These are phyloP conservation scores for Calocera viscosa DNA, from an alignment of 768 basidiomycete genomes.

Conservation along the genomic window DNA sequence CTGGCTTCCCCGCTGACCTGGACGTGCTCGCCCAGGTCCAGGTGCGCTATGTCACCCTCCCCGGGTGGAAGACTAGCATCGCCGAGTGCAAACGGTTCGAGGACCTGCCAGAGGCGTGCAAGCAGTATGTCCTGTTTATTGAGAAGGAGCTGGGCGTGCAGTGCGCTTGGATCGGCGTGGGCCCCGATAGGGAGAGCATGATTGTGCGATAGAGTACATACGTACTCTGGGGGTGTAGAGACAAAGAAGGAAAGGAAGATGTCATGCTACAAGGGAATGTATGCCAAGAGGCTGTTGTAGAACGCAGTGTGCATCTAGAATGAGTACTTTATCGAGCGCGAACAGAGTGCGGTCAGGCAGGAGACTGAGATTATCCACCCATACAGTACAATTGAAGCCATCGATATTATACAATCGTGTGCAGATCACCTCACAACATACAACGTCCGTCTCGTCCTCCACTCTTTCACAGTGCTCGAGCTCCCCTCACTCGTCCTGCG, in stretches of 20 bases:
- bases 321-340: too few relatives aligned
- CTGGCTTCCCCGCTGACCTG: constrained; percentile 85
- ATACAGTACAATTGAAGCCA: too few relatives aligned
- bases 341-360: too few relatives aligned
- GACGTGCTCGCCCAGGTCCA: constrained; percentile 65
- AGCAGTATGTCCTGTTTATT: constrained; percentile 75
- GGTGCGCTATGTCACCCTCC: constrained; percentile 76
- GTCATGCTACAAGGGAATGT: neutral
- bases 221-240: neutral
- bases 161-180: constrained; percentile 87
- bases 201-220: constrained; percentile 19
- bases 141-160: constrained; percentile 60
- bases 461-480: too few relatives aligned
- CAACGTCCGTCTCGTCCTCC: too few relatives aligned
- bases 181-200: constrained; percentile 78
- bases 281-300: too few relatives aligned
- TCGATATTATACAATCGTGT: too few relatives aligned
- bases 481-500: too few relatives aligned
- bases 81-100: constrained; percentile 48
- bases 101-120: constrained; percentile 71
- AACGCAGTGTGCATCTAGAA: too few relatives aligned
- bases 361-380: too few relatives aligned
- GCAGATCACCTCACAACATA: too few relatives aligned
- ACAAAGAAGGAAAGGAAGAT: neutral
- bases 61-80: constrained; percentile 84